phyloP scores from a whole-genome alignment of 2,329 filamentous ascomycete genomes.

The Acephala macrosclerotiorum region DNA sequence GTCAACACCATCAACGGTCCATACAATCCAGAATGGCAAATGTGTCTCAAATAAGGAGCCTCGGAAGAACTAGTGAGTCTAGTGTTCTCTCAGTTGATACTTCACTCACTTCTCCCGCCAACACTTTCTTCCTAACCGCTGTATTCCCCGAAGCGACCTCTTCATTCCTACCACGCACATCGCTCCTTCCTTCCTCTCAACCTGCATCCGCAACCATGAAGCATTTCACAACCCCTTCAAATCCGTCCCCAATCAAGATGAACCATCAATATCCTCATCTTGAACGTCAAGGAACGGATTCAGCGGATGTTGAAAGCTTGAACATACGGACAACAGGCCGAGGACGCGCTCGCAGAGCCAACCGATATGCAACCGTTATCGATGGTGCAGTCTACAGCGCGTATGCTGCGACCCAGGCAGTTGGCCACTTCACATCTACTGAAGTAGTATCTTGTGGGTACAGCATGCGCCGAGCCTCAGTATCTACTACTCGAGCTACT shows the following conservation, averaged over 20 bases:
- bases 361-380: not conserved
- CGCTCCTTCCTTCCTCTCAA: not conserved
- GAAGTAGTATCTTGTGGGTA: not conserved
- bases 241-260: not conserved
- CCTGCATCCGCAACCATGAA: not conserved
- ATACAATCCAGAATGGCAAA: not conserved
- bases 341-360: not conserved
- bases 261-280: not conserved
- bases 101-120: not conserved
- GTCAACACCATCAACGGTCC: no score
- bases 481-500: no score
- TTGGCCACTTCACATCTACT: not conserved
- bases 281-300: not conserved
- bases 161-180: not conserved
- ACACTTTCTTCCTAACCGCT: not conserved
- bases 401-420: not conserved
- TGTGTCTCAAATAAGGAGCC: not conserved
- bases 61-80: not conserved
- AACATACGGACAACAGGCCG: not conserved
- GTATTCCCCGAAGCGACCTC: not conserved
- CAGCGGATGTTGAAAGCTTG: not conserved
- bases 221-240: not conserved
- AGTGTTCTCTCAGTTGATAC: not conserved
- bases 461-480: not conserved
- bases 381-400: not conserved